Evolutionary conservation across 345 rosid genomes (phyloP), one percentile per base, ranked within the genome.

Genomic region (Melaleuca alternifolia): DNA sequence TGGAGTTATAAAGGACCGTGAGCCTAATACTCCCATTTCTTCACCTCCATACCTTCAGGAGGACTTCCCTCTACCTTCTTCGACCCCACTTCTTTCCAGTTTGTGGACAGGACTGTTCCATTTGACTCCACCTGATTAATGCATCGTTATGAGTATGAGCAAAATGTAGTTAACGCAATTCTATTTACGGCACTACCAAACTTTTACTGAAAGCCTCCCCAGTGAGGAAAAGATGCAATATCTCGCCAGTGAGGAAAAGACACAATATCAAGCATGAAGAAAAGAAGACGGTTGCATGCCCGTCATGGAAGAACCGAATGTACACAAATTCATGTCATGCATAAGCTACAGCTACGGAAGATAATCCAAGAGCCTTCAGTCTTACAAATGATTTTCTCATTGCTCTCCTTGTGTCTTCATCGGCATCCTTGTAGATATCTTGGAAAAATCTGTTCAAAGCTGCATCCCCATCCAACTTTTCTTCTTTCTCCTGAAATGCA

Each of bases 381-480:
- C 99, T 93, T 93, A 98, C 99, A 88, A 96, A 98, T 79, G 99
- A 96, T 92, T 98, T 98, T 57, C 93, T 89, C 99, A 98, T 98
- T 5, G 99, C 99, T 88, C 95, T 94, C 90, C 96, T 94, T 15
- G 91, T 93, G 85, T 98, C 99, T 82, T 98, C 99, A 79, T 96
- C 96, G 0, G 97, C 96, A 91, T 89, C 93, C 21, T 91, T 84
- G 85, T 96, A 97, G 82, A 97, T 97, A 11, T 91, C 98, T 41
- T 92, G 94, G 94, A 98, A 96, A 89, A 98, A 93, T 86, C 93
- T 96, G 94, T 98, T 98, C 93, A 97, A 87, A 41, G 95, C 99
- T 6, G 99, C 99, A 88, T 97, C 99, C 84, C 99, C 99, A 81
- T 96, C 98, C 48, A 98, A 89, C 86, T 95, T 95, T 90, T 98